Percentiles rank a stretch among this genome's conserved stretches.
Evolutionary conservation across 306 rosid genomes (phyloP).

Genomic region (Medicago ruthenica): DNA sequence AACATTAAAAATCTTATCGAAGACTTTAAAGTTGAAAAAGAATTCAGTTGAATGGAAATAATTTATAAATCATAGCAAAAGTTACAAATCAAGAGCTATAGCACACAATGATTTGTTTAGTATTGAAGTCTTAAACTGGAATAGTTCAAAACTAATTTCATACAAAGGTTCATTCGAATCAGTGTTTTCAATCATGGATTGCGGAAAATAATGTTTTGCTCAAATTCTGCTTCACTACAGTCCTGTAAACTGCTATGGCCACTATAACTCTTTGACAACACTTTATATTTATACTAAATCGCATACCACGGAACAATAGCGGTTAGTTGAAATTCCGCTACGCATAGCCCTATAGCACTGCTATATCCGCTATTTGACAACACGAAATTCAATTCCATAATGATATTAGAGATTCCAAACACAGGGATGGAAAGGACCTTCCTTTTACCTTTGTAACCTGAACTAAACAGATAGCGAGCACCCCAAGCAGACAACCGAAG

Average conservation of each 20-base stretch:
- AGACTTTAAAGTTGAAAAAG: conserved; percentile 7
- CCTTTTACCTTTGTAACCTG: conserved; percentile 70
- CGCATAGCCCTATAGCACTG: not conserved
- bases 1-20: not conserved
- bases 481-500: conserved; percentile 97
- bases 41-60: conserved; percentile 23
- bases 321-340: too few species aligned
- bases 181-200: too few species aligned
- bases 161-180: conserved; percentile 18
- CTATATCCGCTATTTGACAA: not conserved
- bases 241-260: too few species aligned
- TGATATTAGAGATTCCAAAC: conserved; percentile 9
- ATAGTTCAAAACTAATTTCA: not conserved
- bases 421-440: conserved; percentile 3
- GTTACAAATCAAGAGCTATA: not conserved
- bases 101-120: conserved; percentile 4
- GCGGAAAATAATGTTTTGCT: too few species aligned
- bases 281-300: too few species aligned
- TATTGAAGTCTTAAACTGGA: conserved; percentile 10
- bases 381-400: conserved; percentile 10
- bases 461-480: conserved; percentile 76
- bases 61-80: conserved; percentile 13
- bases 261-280: too few species aligned
- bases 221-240: too few species aligned
- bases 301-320: too few species aligned